Evolutionary conservation across 2,329 filamentous ascomycete genomes (phyloP).

Genomic region (Sporothrix inflata): DNA sequence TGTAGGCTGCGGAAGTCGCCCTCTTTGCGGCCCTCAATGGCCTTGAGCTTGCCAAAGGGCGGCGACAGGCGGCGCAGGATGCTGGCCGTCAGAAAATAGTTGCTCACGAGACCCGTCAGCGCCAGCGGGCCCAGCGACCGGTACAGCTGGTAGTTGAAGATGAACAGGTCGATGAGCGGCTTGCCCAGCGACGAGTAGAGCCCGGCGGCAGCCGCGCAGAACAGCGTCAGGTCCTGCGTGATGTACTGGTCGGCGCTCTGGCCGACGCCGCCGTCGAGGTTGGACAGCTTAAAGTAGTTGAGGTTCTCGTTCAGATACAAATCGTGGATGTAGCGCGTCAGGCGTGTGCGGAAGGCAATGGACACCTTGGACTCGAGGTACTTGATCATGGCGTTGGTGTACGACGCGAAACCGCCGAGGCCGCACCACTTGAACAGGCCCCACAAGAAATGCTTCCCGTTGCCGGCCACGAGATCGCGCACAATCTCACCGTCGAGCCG

Average conservation of each 20-base stretch:
- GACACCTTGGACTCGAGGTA: constrained; percentile 97
- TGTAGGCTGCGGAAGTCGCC: constrained; percentile 93
- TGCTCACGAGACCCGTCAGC: constrained; percentile 80
- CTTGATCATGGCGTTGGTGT: constrained; percentile 99
- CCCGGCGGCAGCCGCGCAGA: constrained; percentile 89
- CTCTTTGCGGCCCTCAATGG: constrained; percentile 91
- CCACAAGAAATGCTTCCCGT: constrained; percentile 84
- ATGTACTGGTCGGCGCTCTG: constrained; percentile 96
- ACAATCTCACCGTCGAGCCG: constrained; percentile 95
- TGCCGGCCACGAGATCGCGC: constrained; percentile 90
- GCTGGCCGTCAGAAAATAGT: constrained; percentile 93
- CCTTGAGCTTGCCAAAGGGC: constrained; percentile 95
- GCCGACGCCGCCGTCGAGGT: constrained; percentile 89
- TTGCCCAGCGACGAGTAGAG: constrained; percentile 98
- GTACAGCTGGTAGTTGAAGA: constrained; percentile 98
- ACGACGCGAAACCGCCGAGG: constrained; percentile 88
- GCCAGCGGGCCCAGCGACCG: constrained; percentile 87
- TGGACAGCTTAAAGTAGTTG: constrained; percentile 94
- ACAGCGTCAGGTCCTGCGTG: constrained; percentile 92
- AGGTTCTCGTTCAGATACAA: constrained; percentile 92
- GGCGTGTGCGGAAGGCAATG: constrained; percentile 91
- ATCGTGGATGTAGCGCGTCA: constrained; percentile 97
- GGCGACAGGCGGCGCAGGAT: constrained; percentile 86
- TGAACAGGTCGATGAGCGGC: constrained; percentile 92
- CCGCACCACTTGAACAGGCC: constrained; percentile 95